Evolutionary conservation across 1,284 basidiomycete genomes (phyloP).

Genomic region (Naganishia cerealis): DNA sequence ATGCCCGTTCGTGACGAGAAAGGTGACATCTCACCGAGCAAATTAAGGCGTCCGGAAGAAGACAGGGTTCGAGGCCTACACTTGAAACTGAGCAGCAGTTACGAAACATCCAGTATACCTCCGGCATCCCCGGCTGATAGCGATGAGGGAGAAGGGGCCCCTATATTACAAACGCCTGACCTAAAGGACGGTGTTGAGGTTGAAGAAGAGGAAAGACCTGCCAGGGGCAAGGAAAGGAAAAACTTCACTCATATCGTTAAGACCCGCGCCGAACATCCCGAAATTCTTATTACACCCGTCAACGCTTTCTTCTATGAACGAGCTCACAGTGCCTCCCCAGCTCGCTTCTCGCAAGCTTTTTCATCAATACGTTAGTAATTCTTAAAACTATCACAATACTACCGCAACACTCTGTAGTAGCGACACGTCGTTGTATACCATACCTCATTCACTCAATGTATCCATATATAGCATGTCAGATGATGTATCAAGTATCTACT

Average conservation of each 20-base stretch:
- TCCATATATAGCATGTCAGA: neutral
- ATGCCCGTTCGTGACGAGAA: neutral
- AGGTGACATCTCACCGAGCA: neutral
- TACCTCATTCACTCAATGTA: neutral
- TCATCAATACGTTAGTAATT: neutral
- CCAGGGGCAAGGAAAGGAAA: slow-evolving; percentile 22
- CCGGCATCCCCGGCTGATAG: neutral
- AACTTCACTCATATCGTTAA: slow-evolving; percentile 18
- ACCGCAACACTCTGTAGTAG: neutral
- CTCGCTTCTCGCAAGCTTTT: slow-evolving; percentile 8
- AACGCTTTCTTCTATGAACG: slow-evolving; percentile 23
- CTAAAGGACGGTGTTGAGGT: neutral
- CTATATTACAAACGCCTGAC: slow-evolving; percentile 4
- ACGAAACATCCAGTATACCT: slow-evolving; percentile 9
- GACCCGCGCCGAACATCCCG: slow-evolving; percentile 20
- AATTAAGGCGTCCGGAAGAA: neutral
- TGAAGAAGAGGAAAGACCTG: slow-evolving; percentile 6
- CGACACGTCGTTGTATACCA: neutral
- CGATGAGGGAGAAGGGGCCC: slow-evolving; percentile 1
- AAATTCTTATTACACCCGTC: slow-evolving; percentile 24
- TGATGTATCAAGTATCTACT: neutral
- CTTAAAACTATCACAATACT: neutral
- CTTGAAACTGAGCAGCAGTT: slow-evolving; percentile 10
- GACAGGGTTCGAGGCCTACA: slow-evolving; percentile 1
- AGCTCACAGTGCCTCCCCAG: slow-evolving; percentile 26